Evolutionary conservation across 306 rosid species (phyloP), one percentile per base, ranked within the genome.

Genomic region (Begonia peltatifolia): DNA sequence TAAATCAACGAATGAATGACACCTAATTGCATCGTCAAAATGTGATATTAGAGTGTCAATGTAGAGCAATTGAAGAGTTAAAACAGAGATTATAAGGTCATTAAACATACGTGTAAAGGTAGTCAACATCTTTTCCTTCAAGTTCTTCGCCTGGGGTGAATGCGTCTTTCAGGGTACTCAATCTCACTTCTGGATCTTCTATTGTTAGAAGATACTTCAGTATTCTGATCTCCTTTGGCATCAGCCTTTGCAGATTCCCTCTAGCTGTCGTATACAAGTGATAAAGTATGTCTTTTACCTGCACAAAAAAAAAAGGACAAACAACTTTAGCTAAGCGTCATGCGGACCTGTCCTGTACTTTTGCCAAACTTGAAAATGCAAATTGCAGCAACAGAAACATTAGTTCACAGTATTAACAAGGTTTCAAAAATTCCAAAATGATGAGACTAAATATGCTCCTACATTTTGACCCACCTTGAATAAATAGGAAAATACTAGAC

Each of bases 131-230:
- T 15, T 42, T 64, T 79, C 84, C 94, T 78, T 85, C 87, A 47
- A 86, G 65, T 67, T 90, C 94, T 61, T 78, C 84, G 60, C 95
- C 99, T 1, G 95, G 99, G 53, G 99, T 90, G 70, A 86, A 90
- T 52, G 94, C 94, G 68, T 86, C 95, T 30, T 76, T 63, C 23
- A 90, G 77, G 14, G 82, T 79, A 36, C 75, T 53, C 30, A 86
- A 50, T 64, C 65, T 79, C 72, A 80, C 87, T 68, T 80, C 86
- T 0, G 86, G 87, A 69, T 86, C 95, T 57, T 76, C 77, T 17
- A 90, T 86, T 61, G 59, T 76, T 63, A 90, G 68, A 62, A 90
- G 67, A 71, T 76, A 75, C 69, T 83, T 90, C 56, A 90, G 58
- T 55, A 90, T 86, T 59, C 95, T 80, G 64, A 86, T 65, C 69